Evolutionary conservation across 331 rosid genomes (phyloP), one percentile per base, ranked within the genome.

Genomic region (Pyracantha coccinea): DNA sequence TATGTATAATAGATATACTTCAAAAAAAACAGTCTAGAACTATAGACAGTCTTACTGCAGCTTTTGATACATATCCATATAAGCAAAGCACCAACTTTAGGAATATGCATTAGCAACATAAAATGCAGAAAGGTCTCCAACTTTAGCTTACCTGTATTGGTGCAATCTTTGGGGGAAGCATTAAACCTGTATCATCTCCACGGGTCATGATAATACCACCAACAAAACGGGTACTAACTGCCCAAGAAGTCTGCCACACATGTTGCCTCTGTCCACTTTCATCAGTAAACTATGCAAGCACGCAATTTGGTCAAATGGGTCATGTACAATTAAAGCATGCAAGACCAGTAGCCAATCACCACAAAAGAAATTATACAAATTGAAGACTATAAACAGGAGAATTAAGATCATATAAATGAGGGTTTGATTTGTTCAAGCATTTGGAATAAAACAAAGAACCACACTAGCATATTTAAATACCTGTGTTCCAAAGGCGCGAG

Each of bases 221-320:
- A 84, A 94, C 86, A 83, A 94, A 94, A 55, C 99, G 99, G 3
- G 99, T 94, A 81, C 97, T 94, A 16, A 94, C 79, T n/a, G 97
- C 97, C 99, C 99, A 90, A 31, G 99, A 94, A 61, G 97, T 94
- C 83, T 94, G 97, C 99, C 96, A 94, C 68, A 94, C 89, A 82
- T 88, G 77, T 77, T 88, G 91, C 79, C 95, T 86, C 64, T 85
- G 84, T 76, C 97, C 96, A 82, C 72, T 86, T 85, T 90, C 99
- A 87, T 90, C 97, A 72, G 92, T 78, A 84, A 92, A 94, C 99
- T 94, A 83, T 81, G 78, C 69, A 79, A 86, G 75, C 63, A 86
- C 68, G 60, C 33, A 81, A 54, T 50, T 71, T 71, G 55, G 83
- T 62, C 78, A 81, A 65, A 83, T 71, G 70, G 44, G 71, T 74